Conservation (phyloP, 768 basidiomycete species). For the Ramaria sp. region DNA sequence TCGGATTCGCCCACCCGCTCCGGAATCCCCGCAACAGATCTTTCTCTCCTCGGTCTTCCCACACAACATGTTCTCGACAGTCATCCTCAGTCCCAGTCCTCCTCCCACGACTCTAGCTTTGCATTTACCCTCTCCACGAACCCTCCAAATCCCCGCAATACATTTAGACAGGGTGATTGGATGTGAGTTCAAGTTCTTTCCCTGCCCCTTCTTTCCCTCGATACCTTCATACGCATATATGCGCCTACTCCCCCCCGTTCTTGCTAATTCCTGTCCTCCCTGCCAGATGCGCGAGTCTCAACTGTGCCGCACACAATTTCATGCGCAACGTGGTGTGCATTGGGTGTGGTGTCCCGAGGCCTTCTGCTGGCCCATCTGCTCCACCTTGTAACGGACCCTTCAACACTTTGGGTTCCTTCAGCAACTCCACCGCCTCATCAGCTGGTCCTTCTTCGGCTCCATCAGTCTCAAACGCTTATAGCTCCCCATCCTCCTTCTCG, state of each 20-base stretch:
- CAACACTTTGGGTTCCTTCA: neutral
- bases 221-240: neutral
- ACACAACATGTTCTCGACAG: too few relatives aligned
- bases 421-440: neutral
- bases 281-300: slow-evolving; percentile 50
- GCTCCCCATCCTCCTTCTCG: slow-evolving; percentile 16
- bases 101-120: neutral
- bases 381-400: neutral
- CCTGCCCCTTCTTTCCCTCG: too few relatives aligned
- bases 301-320: slow-evolving; percentile 78
- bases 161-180: slow-evolving; percentile 64
- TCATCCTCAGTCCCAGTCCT: too few relatives aligned
- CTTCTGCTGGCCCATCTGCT: neutral
- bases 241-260: neutral
- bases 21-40: slow-evolving; percentile 20
- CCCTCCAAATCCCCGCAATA: slow-evolving; percentile 58
- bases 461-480: too few relatives aligned
- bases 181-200: slow-evolving; percentile 38
- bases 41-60: slow-evolving; percentile 15
- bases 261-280: slow-evolving; percentile 13
- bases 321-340: slow-evolving; percentile 73
- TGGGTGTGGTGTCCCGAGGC: slow-evolving; percentile 52
- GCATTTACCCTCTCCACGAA: slow-evolving; percentile 42
- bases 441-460: slow-evolving; percentile 7
- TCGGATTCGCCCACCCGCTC: slow-evolving; percentile 20